Conservation (phyloP, 1,284 basidiomycete species). For the Taiwanofungus camphoratus region DNA sequence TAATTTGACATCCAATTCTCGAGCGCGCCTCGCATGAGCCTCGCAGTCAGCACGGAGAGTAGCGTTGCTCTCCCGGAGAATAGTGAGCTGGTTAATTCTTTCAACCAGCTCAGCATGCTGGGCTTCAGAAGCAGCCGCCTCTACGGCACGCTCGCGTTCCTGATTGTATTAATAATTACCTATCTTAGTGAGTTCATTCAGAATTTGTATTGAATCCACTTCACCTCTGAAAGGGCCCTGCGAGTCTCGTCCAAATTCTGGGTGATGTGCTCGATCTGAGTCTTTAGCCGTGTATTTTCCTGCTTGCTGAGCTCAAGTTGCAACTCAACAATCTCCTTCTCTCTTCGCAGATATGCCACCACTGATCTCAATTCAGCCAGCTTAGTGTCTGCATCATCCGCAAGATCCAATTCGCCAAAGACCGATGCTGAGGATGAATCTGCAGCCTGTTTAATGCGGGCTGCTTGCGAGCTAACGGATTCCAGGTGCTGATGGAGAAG, state of each 20-base stretch:
- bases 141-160: slow-evolving; percentile 75
- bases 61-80: slow-evolving; percentile 84
- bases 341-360: slow-evolving; percentile 78
- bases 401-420: slow-evolving; percentile 37
- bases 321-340: slow-evolving; percentile 87
- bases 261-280: slow-evolving; percentile 69
- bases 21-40: slow-evolving; percentile 55
- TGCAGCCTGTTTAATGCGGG: slow-evolving; percentile 67
- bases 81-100: slow-evolving; percentile 82
- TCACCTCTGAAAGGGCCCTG: slow-evolving; percentile 57
- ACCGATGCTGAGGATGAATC: slow-evolving; percentile 40
- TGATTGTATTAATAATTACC: slow-evolving; percentile 29
- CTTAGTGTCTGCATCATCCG: slow-evolving; percentile 52
- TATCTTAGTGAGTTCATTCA: slow-evolving; percentile 4
- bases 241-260: slow-evolving; percentile 69
- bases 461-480: slow-evolving; percentile 76
- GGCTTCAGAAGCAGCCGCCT: slow-evolving; percentile 64
- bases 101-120: slow-evolving; percentile 85
- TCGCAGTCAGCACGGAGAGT: slow-evolving; percentile 79
- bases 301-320: slow-evolving; percentile 85
- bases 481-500: slow-evolving; percentile 84
- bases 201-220: slow-evolving; percentile 11
- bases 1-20: slow-evolving; percentile 61
- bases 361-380: slow-evolving; percentile 74
- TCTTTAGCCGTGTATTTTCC: slow-evolving; percentile 72